These are phyloP conservation scores for Hibiscus tridactylites DNA, from an alignment of 345 rosid genomes.

Conservation along the genomic window DNA sequence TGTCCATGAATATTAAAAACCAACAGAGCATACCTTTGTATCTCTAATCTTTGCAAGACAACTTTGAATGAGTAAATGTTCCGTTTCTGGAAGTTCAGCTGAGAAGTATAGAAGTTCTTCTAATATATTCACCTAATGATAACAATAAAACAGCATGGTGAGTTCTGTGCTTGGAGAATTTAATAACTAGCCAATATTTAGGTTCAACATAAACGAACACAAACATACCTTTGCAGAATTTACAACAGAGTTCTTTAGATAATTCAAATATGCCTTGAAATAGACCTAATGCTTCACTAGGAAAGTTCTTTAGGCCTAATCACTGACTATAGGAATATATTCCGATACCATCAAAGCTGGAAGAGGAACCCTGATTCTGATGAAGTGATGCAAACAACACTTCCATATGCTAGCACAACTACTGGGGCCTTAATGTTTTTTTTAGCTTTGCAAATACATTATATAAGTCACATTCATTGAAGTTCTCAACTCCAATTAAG, in stretches of 20 bases:
- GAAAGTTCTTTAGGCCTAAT: not conserved
- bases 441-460: not conserved
- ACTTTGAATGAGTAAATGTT: slow-evolving; percentile 41
- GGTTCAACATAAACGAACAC: not conserved
- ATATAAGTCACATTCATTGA: not conserved
- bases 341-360: not conserved
- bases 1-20: slow-evolving; percentile 14
- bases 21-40: slow-evolving; percentile 44
- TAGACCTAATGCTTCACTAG: not conserved
- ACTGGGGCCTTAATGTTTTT: not conserved
- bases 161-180: slow-evolving; percentile 5
- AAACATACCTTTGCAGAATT: not conserved
- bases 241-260: not conserved
- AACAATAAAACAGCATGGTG: slow-evolving; percentile 4
- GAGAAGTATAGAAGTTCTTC: slow-evolving; percentile 70
- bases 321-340: not conserved
- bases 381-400: not conserved
- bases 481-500: not conserved
- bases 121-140: slow-evolving; percentile 58
- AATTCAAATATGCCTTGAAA: not conserved
- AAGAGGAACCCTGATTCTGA: not conserved
- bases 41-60: slow-evolving; percentile 69
- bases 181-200: not conserved
- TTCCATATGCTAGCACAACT: not conserved
- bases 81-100: slow-evolving; percentile 33